A percentile compares a stretch with the other conserved stretches of the same genome.
Conservation (phyloP, 139 green algal genomes). For the Coelastrella sp. region DNA sequence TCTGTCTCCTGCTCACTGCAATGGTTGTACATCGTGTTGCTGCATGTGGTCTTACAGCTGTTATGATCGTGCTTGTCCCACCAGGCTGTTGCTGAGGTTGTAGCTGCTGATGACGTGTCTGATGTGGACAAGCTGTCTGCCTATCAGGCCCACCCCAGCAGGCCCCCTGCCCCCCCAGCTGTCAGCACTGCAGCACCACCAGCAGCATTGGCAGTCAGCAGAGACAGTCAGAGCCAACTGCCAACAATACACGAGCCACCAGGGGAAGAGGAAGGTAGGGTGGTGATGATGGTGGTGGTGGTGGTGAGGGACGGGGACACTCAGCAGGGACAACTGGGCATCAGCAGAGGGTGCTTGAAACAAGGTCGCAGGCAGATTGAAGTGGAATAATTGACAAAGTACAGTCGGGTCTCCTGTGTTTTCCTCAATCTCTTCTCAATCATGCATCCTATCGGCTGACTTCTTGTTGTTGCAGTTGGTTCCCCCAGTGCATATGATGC, state of each 20-base stretch:
- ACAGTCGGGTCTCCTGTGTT: neutral
- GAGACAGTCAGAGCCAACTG: slow-evolving; percentile 9
- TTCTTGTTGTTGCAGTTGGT: neutral
- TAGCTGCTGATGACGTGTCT: slow-evolving; percentile 48
- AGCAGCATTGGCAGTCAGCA: slow-evolving; percentile 33
- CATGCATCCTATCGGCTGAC: no score
- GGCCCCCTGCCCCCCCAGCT: neutral
- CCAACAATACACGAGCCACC: neutral
- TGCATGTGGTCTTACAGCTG: neutral
- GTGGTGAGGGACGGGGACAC: no score
- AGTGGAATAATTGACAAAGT: neutral
- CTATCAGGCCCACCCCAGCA: slow-evolving; percentile 18
- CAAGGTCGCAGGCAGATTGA: neutral
- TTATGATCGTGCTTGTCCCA: neutral
- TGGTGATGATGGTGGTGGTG: no score
- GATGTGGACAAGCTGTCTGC: slow-evolving; percentile 43
- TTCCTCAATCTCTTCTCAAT: neutral
- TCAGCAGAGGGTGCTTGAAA: neutral
- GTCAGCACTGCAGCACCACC: slow-evolving; percentile 28
- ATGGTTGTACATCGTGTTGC: no score
- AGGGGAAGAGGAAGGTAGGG: neutral
- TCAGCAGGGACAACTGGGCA: no score
- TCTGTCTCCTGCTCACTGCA: no score
- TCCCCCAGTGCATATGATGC: neutral
- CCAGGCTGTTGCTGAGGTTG: slow-evolving; percentile 30